Evolutionary conservation across 169 alveolate genomes (phyloP).

Genomic region (Plasmodium berghei): DNA sequence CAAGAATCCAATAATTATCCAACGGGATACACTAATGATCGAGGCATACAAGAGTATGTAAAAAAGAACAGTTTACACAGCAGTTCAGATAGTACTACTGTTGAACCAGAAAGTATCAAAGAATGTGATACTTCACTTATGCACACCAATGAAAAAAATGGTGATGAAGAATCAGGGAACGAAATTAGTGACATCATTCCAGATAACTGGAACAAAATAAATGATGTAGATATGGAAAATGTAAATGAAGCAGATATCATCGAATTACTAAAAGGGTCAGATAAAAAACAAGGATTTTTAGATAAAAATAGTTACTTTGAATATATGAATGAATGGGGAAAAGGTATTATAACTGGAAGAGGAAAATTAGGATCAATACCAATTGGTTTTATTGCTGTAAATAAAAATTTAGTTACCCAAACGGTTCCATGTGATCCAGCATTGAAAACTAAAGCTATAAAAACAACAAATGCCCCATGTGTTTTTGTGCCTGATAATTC

Average conservation of each 20-base stretch:
- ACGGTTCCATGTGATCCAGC: constrained; percentile 62
- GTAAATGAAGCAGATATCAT: constrained; percentile 24
- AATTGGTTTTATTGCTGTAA: constrained; percentile 59
- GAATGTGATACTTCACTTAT: background rate
- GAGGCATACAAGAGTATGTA: constrained; percentile 10
- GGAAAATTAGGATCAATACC: constrained; percentile 72
- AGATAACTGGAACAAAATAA: background rate
- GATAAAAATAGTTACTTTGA: constrained; percentile 84
- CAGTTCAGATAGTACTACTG: too few relatives aligned
- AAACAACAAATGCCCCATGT: constrained; percentile 76
- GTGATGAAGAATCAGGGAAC: background rate
- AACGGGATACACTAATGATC: constrained; percentile 77
- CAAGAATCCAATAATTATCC: constrained; percentile 77
- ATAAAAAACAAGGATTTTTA: constrained; percentile 73
- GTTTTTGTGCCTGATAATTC: constrained; percentile 92
- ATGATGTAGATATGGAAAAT: constrained; percentile 81
- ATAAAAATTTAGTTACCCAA: constrained; percentile 68
- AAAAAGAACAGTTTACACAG: too few relatives aligned
- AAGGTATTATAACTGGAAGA: constrained; percentile 73
- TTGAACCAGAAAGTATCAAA: constrained; percentile 12
- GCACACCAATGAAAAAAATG: background rate
- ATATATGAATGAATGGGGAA: constrained; percentile 77
- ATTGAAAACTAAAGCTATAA: constrained; percentile 53
- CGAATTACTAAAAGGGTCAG: constrained; percentile 43
- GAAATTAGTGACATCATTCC: too few relatives aligned